A percentile compares a stretch with the other conserved stretches of the same genome.
Conservation (phyloP, 1,284 basidiomycete genomes). For the Rhodotorula sp. region DNA sequence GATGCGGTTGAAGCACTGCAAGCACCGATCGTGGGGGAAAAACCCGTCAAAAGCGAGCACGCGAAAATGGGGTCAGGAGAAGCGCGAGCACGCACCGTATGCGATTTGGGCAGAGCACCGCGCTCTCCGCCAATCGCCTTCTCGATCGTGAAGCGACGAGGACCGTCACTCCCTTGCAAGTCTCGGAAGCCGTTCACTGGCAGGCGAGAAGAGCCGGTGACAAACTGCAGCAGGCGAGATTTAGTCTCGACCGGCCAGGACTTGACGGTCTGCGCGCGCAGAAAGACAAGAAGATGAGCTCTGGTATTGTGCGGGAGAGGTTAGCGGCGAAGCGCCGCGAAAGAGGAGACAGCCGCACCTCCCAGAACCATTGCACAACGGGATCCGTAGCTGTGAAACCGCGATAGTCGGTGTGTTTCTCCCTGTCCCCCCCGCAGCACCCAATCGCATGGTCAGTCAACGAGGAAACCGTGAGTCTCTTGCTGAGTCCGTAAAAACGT, state of each 20-base stretch:
- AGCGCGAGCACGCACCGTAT: conserved; percentile 31
- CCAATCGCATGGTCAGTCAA: not conserved
- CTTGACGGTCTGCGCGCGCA: conserved; percentile 13
- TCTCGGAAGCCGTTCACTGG: conserved; percentile 44
- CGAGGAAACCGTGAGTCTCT: no score
- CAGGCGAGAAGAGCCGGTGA: conserved; percentile 38
- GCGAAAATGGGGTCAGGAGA: not conserved
- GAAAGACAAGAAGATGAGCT: not conserved
- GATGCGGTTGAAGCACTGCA: conserved; percentile 42
- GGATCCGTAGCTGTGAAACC: conserved; percentile 49
- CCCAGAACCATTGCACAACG: conserved; percentile 42
- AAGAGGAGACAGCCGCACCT: conserved; percentile 10
- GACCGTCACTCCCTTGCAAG: conserved; percentile 43
- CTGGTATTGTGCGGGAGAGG: not conserved
- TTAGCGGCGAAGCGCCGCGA: not conserved
- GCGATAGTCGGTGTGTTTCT: conserved; percentile 84
- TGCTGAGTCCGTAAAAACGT: not conserved
- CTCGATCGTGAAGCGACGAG: conserved; percentile 44
- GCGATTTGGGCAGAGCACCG: conserved; percentile 38
- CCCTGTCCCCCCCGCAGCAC: conserved; percentile 43
- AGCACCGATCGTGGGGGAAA: no score
- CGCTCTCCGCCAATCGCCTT: conserved; percentile 32
- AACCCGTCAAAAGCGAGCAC: not conserved
- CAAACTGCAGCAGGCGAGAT: conserved; percentile 37
- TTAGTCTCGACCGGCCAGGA: conserved; percentile 40